Evolutionary conservation across 192 early-diverging fungal genomes (phyloP).

Genomic region (Entrophospora sp.): DNA sequence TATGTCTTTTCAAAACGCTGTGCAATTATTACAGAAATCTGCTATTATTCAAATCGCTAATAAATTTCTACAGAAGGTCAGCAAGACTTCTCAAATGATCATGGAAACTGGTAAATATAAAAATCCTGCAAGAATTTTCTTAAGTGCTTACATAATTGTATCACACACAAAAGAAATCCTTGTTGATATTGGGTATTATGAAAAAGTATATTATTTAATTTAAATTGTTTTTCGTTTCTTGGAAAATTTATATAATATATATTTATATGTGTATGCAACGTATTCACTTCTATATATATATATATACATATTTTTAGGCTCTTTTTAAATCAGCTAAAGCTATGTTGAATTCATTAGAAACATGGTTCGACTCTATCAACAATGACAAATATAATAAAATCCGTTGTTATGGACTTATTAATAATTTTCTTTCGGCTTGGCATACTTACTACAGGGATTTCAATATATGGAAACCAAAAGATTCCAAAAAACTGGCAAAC

Average conservation of each 20-base stretch:
- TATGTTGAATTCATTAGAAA: conserved; percentile 29
- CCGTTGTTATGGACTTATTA: not conserved
- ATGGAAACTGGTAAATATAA: conserved; percentile 23
- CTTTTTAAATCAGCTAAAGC: conserved; percentile 26
- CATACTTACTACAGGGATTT: conserved; percentile 49
- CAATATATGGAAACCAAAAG: conserved; percentile 59
- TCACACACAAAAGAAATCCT: conserved; percentile 56
- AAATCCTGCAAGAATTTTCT: conserved; percentile 55
- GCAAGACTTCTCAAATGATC: conserved; percentile 16
- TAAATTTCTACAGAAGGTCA: conserved; percentile 23
- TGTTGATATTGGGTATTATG: conserved; percentile 37
- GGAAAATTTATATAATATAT: not conserved
- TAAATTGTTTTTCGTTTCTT: not conserved
- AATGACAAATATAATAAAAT: conserved; percentile 15
- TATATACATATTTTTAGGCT: conserved; percentile 23
- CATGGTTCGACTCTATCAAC: conserved; percentile 21
- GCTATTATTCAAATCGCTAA: conserved; percentile 31
- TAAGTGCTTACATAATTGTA: conserved; percentile 65
- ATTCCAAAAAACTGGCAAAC: conserved; percentile 49
- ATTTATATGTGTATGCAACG: too few relatives aligned
- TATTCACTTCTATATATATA: not conserved
- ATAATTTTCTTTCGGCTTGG: conserved; percentile 44
- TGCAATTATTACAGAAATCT: conserved; percentile 5
- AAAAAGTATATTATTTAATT: conserved; percentile 41
- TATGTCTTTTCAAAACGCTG: conserved; percentile 1